Conservation (phyloP, 192 early-diverging fungal species). For the Mortierella alpina region DNA sequence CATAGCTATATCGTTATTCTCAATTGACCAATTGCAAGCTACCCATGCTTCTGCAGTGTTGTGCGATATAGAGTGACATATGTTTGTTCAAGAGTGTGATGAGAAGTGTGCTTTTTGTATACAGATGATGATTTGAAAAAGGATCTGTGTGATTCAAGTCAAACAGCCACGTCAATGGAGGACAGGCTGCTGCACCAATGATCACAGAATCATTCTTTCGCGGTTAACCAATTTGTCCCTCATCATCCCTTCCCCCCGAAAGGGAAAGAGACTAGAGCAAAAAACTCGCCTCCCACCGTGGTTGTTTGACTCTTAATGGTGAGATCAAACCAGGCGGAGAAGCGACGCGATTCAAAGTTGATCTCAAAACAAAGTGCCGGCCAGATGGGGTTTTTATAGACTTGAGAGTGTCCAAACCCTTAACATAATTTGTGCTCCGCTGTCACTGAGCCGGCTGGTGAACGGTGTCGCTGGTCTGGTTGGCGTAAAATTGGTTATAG, state of each 20-base stretch:
- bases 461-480: conserved; percentile 29
- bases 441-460: background rate
- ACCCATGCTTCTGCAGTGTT: too few relatives aligned
- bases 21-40: too few relatives aligned
- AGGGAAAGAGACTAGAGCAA: conserved; percentile 22
- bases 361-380: background rate
- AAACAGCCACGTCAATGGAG: conserved; percentile 7
- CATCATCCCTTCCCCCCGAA: conserved; percentile 3
- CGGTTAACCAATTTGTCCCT: conserved; percentile 47
- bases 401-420: too few relatives aligned
- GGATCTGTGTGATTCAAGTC: conserved; percentile 41
- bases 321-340: conserved; percentile 13
- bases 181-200: conserved; percentile 36
- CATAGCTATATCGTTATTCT: too few relatives aligned
- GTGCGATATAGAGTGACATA: too few relatives aligned
- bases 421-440: too few relatives aligned
- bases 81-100: too few relatives aligned
- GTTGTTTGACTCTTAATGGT: conserved; percentile 29
- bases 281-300: conserved; percentile 26
- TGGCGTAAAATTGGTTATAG: conserved; percentile 81
- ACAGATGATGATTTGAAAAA: background rate
- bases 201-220: conserved; percentile 31
- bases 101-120: background rate
- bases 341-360: conserved; percentile 44
- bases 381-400: too few relatives aligned